Conservation (phyloP, 306 rosid species). For the Pachyrhizus erosus region DNA sequence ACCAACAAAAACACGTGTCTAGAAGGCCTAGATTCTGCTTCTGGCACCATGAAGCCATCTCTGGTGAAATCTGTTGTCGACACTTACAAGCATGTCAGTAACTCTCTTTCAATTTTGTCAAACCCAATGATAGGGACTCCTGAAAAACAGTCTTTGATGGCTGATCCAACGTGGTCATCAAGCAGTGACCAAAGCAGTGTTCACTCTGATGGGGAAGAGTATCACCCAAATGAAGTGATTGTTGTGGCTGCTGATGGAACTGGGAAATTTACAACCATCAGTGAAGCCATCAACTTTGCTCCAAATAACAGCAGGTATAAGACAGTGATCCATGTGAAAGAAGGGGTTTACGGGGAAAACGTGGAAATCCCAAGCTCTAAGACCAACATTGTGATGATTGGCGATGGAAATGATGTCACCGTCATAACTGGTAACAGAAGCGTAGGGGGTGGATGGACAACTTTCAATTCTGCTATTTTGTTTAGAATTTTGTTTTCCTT, state of each 20-base stretch:
- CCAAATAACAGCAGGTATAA: conserved; percentile 68
- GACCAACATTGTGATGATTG: conserved; percentile 66
- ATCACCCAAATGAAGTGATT: conserved; percentile 49
- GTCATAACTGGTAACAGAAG: conserved; percentile 68
- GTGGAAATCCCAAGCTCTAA: conserved; percentile 71
- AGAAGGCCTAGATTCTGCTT: conserved; percentile 77
- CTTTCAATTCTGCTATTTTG: conserved; percentile 88
- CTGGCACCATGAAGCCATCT: conserved; percentile 64
- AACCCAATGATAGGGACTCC: conserved; percentile 20
- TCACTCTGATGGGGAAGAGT: conserved; percentile 42
- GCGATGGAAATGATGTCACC: conserved; percentile 80
- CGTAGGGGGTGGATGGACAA: conserved; percentile 61
- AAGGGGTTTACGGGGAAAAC: conserved; percentile 74
- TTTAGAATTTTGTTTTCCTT: too few relatives aligned
- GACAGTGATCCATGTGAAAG: conserved; percentile 58
- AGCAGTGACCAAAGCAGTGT: conserved; percentile 14
- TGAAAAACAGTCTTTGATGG: conserved; percentile 39
- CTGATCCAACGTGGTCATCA: conserved; percentile 51
- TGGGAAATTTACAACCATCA: conserved; percentile 65
- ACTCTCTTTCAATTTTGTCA: conserved; percentile 71
- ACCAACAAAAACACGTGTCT: conserved; percentile 87
- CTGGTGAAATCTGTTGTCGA: conserved; percentile 53
- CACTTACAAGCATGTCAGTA: conserved; percentile 70
- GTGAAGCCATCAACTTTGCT: conserved; percentile 67
- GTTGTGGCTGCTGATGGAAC: conserved; percentile 80